Percentiles rank a stretch among this genome's conserved stretches.
Evolutionary conservation across 352 stramenopile genomes (phyloP).

Genomic region (Pythium rhizo-oryzae): DNA sequence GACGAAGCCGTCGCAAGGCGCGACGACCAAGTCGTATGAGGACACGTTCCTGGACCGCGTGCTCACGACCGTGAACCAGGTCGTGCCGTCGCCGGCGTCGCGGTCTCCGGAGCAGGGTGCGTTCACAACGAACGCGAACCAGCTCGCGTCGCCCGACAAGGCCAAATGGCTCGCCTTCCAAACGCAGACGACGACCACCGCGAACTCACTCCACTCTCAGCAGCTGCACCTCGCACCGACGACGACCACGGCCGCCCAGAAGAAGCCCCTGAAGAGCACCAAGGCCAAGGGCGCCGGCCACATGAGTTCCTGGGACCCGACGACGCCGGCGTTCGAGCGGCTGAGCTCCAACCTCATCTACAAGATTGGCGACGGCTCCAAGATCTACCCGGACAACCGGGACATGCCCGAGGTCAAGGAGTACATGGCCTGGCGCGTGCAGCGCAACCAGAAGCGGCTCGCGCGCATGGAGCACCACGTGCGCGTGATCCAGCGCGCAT

Average conservation of each 20-base stretch:
- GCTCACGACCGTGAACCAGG: slow-evolving; percentile 62
- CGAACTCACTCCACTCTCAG: not conserved
- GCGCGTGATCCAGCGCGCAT: slow-evolving; percentile 87
- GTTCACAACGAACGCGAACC: slow-evolving; percentile 26
- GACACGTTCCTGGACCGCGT: slow-evolving; percentile 90
- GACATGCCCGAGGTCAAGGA: slow-evolving; percentile 89
- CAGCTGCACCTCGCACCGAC: not conserved
- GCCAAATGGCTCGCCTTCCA: slow-evolving; percentile 49
- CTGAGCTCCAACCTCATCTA: slow-evolving; percentile 88
- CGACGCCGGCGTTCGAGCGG: slow-evolving; percentile 84
- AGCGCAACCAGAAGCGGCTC: slow-evolving; percentile 93
- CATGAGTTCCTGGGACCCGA: slow-evolving; percentile 65
- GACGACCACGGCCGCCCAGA: not conserved
- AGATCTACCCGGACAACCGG: slow-evolving; percentile 76
- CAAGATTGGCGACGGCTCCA: slow-evolving; percentile 76
- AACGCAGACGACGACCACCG: slow-evolving; percentile 26
- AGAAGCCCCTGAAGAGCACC: not conserved
- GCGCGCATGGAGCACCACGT: slow-evolving; percentile 85
- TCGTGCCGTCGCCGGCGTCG: slow-evolving; percentile 22
- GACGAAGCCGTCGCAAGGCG: slow-evolving; percentile 15
- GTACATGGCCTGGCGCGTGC: slow-evolving; percentile 96
- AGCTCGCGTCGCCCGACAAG: slow-evolving; percentile 37
- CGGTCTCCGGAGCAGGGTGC: not conserved
- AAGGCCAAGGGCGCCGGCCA: slow-evolving; percentile 2
- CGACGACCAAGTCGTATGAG: slow-evolving; percentile 50